These are phyloP conservation scores for Moesziomyces aphidis DNA, from an alignment of 1,284 basidiomycete genomes.

Conservation along the genomic window DNA sequence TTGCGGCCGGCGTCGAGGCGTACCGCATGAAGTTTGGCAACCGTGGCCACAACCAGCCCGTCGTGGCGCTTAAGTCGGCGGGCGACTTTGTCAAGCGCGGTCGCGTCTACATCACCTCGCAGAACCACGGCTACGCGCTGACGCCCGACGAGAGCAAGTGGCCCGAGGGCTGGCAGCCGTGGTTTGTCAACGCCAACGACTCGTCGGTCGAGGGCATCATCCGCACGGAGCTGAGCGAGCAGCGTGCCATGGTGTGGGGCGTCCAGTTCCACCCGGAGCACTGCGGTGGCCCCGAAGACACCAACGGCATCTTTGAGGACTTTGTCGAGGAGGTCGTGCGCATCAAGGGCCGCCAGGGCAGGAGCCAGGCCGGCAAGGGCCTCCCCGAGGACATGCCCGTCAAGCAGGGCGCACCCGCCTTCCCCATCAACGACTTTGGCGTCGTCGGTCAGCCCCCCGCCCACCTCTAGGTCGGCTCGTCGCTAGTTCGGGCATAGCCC, in stretches of 20 bases:
- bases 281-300: conserved; percentile 66
- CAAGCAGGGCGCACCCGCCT: conserved; percentile 37
- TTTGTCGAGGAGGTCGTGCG: conserved; percentile 62
- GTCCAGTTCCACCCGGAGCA: conserved; percentile 67
- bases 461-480: conserved; percentile 12
- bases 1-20: conserved; percentile 94
- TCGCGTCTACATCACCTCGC: conserved; percentile 91
- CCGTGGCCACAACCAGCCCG: conserved; percentile 99
- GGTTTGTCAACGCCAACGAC: conserved; percentile 67
- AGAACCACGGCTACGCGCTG: conserved; percentile 71
- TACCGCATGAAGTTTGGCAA: conserved; percentile 98
- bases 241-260: conserved; percentile 61
- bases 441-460: conserved; percentile 39
- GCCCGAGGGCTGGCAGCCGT: conserved; percentile 65
- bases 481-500: too few species aligned
- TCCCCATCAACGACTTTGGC: conserved; percentile 40
- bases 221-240: conserved; percentile 43
- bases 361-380: conserved; percentile 26
- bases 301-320: conserved; percentile 65
- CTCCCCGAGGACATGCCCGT: conserved; percentile 27
- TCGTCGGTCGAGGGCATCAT: conserved; percentile 65
- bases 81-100: conserved; percentile 90
- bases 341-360: conserved; percentile 49
- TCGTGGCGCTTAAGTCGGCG: conserved; percentile 87
- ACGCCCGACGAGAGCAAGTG: conserved; percentile 61